Evolutionary conservation across 352 stramenopile genomes (phyloP).

Genomic region (Thalassiosira livingstoniorum): DNA sequence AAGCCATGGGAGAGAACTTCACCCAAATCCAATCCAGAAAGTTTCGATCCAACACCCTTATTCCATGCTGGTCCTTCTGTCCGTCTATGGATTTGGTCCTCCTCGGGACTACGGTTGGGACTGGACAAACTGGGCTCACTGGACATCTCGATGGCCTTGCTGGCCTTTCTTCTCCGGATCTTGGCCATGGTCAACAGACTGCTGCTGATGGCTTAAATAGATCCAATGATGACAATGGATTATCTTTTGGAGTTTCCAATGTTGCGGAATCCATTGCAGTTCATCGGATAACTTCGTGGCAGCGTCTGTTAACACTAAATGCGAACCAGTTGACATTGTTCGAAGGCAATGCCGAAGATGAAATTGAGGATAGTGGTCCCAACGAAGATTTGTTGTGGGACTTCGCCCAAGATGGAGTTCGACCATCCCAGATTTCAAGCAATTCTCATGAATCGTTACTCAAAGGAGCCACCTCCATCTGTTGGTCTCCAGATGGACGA

Average conservation of each 20-base stretch:
- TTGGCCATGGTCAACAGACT: too few species aligned
- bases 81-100: constrained; percentile 83
- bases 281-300: constrained; percentile 78
- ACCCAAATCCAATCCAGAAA: constrained; percentile 67
- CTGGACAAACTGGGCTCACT: background rate
- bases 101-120: constrained; percentile 26
- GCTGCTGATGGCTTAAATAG: too few species aligned
- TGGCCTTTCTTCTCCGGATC: background rate
- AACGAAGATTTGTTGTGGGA: constrained; percentile 29
- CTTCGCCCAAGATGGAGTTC: constrained; percentile 20
- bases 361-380: background rate
- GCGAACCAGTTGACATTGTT: constrained; percentile 36
- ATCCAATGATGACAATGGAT: background rate
- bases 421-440: background rate
- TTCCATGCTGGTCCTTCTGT: constrained; percentile 65
- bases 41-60: constrained; percentile 35
- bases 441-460: constrained; percentile 4
- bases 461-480: constrained; percentile 43
- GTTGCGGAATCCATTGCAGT: constrained; percentile 45
- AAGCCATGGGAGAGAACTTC: too few species aligned
- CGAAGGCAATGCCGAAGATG: constrained; percentile 19
- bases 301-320: constrained; percentile 61
- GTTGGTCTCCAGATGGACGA: constrained; percentile 77
- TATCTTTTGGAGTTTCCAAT: background rate
- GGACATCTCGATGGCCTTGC: constrained; percentile 4